phyloP scores from a whole-genome alignment of 805 yeast species.

The Starmerella powellii region DNA sequence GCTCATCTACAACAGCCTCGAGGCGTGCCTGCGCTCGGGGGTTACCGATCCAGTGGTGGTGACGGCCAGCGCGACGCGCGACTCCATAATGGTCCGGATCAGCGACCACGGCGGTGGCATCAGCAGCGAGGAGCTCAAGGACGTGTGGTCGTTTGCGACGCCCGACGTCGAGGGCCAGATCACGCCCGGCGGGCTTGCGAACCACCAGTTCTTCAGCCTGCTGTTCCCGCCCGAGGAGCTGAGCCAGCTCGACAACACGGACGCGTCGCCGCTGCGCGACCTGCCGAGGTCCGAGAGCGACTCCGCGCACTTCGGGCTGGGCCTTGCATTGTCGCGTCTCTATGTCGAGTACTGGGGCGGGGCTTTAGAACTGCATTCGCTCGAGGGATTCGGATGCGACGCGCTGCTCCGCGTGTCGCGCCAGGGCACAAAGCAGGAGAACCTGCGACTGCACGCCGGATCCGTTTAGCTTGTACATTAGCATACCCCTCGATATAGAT shows the following conservation, averaged over 20 bases:
- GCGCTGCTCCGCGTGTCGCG: conserved; percentile 69
- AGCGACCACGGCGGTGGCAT: conserved; percentile 91
- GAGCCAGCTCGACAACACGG: background rate
- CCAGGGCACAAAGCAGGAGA: conserved; percentile 55
- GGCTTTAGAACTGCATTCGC: conserved; percentile 61
- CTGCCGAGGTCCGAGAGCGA: background rate
- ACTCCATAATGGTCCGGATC: conserved; percentile 60
- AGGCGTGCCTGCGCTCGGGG: conserved; percentile 55
- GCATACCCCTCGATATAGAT: too few relatives aligned
- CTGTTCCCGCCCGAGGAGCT: conserved; percentile 20
- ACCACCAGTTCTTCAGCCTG: conserved; percentile 18
- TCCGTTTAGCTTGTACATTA: conserved; percentile 28
- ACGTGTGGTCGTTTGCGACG: conserved; percentile 74
- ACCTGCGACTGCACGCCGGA: conserved; percentile 56
- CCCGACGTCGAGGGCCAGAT: conserved; percentile 11
- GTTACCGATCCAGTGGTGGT: conserved; percentile 51
- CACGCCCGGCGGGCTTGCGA: conserved; percentile 17
- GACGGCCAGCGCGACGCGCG: conserved; percentile 54
- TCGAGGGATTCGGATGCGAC: conserved; percentile 89
- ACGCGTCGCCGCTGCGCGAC: background rate
- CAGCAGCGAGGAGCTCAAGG: conserved; percentile 40
- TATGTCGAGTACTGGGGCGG: conserved; percentile 98
- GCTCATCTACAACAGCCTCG: conserved; percentile 70
- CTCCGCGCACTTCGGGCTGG: conserved; percentile 55
- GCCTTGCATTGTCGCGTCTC: conserved; percentile 83